phyloP scores from a whole-genome alignment of 2,329 filamentous ascomycete species.

The Furcasterigmium furcatum region DNA sequence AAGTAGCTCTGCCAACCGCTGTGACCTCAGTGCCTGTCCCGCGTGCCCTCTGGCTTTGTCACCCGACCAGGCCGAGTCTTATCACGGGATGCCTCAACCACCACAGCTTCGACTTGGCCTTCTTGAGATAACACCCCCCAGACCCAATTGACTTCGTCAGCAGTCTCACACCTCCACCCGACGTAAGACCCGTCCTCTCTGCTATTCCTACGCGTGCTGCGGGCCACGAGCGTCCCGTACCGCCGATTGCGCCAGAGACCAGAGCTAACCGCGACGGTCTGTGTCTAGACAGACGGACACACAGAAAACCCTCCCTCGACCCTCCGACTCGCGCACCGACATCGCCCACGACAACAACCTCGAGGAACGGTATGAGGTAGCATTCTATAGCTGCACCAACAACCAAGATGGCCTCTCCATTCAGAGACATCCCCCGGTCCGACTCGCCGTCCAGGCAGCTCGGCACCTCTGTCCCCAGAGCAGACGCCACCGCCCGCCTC shows the following conservation, averaged over 20 bases:
- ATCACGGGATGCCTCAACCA: background rate
- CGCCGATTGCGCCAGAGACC: too few species aligned
- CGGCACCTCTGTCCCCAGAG: constrained; percentile 53
- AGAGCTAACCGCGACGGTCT: too few species aligned
- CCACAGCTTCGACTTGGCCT: background rate
- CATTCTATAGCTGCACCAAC: constrained; percentile 1
- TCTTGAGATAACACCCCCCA: background rate
- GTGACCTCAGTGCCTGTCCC: background rate
- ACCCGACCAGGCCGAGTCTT: background rate
- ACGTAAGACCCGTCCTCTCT: too few species aligned
- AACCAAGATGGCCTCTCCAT: constrained; percentile 31
- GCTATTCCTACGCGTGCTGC: too few species aligned
- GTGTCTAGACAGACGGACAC: too few species aligned
- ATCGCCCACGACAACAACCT: background rate
- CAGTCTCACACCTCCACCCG: background rate
- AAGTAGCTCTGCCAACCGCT: background rate
- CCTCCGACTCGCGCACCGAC: background rate
- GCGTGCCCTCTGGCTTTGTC: background rate
- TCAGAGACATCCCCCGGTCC: constrained; percentile 27
- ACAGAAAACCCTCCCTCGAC: background rate
- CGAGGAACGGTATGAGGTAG: constrained; percentile 2
- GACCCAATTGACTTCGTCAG: background rate
- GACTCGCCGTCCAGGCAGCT: constrained; percentile 35
- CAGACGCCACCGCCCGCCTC: constrained; percentile 58
- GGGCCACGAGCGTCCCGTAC: too few species aligned